phyloP scores from a whole-genome alignment of 208 protist genomes.

The Acanthamoeba rhysodes region DNA sequence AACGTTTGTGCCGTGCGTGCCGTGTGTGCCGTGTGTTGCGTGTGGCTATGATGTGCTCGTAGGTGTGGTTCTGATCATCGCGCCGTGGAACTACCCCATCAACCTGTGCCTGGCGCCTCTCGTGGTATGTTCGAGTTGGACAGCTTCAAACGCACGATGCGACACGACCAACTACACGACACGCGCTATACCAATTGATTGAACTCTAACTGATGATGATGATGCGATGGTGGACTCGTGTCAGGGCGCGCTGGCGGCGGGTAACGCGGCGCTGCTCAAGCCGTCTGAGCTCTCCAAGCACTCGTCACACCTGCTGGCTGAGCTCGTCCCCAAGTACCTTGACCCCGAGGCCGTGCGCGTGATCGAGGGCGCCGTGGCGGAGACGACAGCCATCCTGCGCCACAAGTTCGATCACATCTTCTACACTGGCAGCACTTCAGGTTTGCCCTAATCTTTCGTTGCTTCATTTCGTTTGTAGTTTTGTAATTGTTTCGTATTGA shows the following conservation, averaged over 20 bases:
- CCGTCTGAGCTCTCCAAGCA: conserved; percentile 40
- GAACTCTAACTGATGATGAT: background rate
- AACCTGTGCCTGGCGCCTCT: conserved; percentile 29
- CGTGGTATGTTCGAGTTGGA: background rate
- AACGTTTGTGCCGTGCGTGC: background rate
- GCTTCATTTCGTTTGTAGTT: background rate
- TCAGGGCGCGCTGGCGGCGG: background rate
- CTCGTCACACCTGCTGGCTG: conserved; percentile 4
- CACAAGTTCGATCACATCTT: conserved; percentile 95
- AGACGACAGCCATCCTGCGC: conserved; percentile 91
- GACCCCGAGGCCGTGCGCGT: conserved; percentile 86
- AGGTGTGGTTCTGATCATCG: conserved; percentile 63
- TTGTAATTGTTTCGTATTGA: background rate
- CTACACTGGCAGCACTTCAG: conserved; percentile 92
- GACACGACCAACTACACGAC: no score
- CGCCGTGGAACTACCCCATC: conserved; percentile 68
- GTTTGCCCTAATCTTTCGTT: background rate
- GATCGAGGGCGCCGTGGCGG: conserved; percentile 88
- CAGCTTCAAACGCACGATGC: no score
- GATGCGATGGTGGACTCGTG: background rate
- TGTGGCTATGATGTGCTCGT: background rate
- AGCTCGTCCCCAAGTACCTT: conserved; percentile 85
- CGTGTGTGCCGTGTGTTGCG: background rate
- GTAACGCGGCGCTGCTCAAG: conserved; percentile 55
- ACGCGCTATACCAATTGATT: background rate